Evolutionary conservation across 805 yeast genomes (phyloP).

Genomic region (Cyberlindnera xylosilytica): DNA sequence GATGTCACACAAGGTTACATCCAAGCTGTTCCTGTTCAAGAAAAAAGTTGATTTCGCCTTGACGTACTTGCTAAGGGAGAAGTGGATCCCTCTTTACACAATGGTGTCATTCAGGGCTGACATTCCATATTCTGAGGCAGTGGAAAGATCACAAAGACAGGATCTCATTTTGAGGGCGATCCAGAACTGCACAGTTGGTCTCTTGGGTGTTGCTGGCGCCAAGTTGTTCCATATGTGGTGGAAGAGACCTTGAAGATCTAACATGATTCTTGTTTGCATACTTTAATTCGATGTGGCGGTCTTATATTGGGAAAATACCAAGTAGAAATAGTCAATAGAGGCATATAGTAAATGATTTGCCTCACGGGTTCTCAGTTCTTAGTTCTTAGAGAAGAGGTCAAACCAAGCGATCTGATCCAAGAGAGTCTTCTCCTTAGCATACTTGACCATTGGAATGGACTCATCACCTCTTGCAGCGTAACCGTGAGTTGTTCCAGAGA

Average conservation of each 20-base stretch:
- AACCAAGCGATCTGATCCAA: conserved; percentile 30
- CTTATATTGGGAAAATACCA: too few relatives aligned
- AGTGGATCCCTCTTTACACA: conserved; percentile 84
- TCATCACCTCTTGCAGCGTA: conserved; percentile 77
- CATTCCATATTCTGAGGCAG: conserved; percentile 70
- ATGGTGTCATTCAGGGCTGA: conserved; percentile 91
- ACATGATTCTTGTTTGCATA: too few relatives aligned
- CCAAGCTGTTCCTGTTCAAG: conserved; percentile 55
- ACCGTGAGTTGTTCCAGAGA: conserved; percentile 69
- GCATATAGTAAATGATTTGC: too few relatives aligned
- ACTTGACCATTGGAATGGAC: conserved; percentile 44
- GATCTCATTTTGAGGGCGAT: conserved; percentile 39
- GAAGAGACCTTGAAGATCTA: too few relatives aligned
- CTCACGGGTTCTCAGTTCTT: too few relatives aligned
- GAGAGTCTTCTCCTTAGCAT: conserved; percentile 66
- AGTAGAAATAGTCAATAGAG: too few relatives aligned
- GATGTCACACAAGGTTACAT: conserved; percentile 79
- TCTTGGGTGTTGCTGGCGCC: conserved; percentile 4
- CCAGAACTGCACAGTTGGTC: conserved; percentile 9
- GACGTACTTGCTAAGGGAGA: conserved; percentile 54
- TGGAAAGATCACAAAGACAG: conserved; percentile 54
- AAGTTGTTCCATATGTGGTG: conserved; percentile 4
- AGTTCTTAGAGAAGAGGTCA: neutral
- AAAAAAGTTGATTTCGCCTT: conserved; percentile 66
- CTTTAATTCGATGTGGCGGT: too few relatives aligned